These are phyloP conservation scores for Closterium sp. DNA, from an alignment of 139 green algal genomes.

Conservation along the genomic window DNA sequence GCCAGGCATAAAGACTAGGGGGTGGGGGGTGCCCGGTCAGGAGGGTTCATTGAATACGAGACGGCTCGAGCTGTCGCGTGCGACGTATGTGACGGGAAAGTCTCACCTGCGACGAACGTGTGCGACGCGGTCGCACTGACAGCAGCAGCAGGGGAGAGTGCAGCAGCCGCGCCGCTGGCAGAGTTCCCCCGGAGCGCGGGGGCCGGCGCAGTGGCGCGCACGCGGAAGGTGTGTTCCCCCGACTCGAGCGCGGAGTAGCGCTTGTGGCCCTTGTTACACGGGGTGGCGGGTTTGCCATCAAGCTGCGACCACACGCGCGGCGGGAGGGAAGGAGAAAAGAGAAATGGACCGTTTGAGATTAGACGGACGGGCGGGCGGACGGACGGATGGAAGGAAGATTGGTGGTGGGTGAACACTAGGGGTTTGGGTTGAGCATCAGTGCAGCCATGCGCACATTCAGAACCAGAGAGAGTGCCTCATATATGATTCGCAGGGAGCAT, in stretches of 20 bases:
- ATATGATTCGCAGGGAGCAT: too few species aligned
- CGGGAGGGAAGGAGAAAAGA: neutral
- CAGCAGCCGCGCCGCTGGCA: neutral
- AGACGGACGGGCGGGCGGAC: too few species aligned
- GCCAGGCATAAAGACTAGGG: too few species aligned
- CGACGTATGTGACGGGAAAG: neutral
- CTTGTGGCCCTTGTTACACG: constrained; percentile 1
- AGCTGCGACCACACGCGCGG: neutral
- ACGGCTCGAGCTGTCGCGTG: neutral
- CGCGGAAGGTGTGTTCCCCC: neutral
- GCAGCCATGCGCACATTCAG: too few species aligned
- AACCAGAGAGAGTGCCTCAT: too few species aligned
- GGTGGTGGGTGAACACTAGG: too few species aligned
- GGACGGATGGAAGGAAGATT: too few species aligned
- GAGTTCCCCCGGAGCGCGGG: neutral
- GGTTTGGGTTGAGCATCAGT: too few species aligned
- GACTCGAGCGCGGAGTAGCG: neutral
- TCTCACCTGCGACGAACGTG: neutral
- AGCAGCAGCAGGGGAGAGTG: neutral
- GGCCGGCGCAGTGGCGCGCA: neutral
- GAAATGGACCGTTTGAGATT: neutral
- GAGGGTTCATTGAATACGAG: too few species aligned
- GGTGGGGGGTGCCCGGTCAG: too few species aligned
- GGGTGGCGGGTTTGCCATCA: neutral
- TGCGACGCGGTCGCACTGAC: neutral